Base-by-base conservation (phyloP, 2,329 filamentous ascomycete genomes). In the Sporothrix humicola region DNA sequence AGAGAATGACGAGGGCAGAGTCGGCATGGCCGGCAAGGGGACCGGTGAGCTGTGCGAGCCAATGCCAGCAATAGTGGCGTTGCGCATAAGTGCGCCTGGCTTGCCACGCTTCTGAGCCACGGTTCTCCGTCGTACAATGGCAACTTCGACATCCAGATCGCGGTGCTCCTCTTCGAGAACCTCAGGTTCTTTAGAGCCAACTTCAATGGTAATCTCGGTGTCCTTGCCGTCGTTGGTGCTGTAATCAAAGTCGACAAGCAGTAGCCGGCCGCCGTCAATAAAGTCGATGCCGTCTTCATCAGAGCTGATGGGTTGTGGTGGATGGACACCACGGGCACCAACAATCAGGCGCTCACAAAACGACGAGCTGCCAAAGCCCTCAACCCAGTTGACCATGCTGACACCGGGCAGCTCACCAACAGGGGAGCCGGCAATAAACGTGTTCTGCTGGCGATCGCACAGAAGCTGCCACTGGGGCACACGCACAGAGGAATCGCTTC, bases 141-240 rank as follows among this genome's bases (percentile, higher is more conserved):
- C 93, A 23, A 96, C 92, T 80, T 95, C 93, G 0, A 90, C 89
- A 73, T 91, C 93, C 73, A 95, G 84, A 77, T 93, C 92, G 26
- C 91, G 89, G 76, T 88, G 87, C 78, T 93, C 91, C 79, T 95
- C 93, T 77, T 91, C 89, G 20, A 96, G 82, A 0, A 89, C 83
- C 79, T 94, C 92, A 0, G 92, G 89, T 66, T 90, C 85, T 31
- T 87, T 87, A 46, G 90, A 89, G 12, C 93, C 93, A 37, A 95
- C 89, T 79, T 95, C 93, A 71, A 96, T 91, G 1, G 86, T 90
- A 58, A 93, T 81, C 74, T 92, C 87, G 0, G 81, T 82, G 73
- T 85, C 84, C 59, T 82, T 80, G 3, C 91, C 91, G 79, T 92
- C 84, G 4, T 79, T 81, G 1, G 86, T 77, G 0, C 86, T 83